A percentile compares a stretch with the other conserved stretches of the same genome.
These are phyloP conservation scores for Cucumis melo DNA, from an alignment of 306 rosid species.

Conservation along the genomic window DNA sequence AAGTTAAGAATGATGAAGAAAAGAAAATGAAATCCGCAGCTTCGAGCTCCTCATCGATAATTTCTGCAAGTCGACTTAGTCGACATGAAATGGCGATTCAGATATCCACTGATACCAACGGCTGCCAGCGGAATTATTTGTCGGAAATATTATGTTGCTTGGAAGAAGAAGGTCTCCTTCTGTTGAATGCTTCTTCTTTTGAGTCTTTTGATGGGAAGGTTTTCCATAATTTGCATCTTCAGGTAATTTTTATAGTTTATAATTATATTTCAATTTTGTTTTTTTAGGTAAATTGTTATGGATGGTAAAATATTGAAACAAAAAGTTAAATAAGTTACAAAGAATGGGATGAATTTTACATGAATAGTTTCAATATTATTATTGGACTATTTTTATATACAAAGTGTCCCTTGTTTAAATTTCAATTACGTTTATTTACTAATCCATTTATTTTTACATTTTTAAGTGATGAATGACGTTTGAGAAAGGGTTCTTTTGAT, in stretches of 20 bases:
- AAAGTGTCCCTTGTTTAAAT: not conserved
- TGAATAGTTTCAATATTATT: too few relatives aligned
- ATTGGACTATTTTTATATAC: too few relatives aligned
- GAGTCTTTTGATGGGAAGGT: constrained; percentile 36
- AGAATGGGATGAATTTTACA: too few relatives aligned
- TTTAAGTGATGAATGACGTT: too few relatives aligned
- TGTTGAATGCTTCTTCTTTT: constrained; percentile 50
- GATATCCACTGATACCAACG: constrained; percentile 19
- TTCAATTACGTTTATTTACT: not conserved
- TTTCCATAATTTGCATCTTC: constrained; percentile 41
- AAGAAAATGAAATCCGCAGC: not conserved
- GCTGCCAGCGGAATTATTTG: constrained; percentile 12
- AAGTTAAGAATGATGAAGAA: not conserved
- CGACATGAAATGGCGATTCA: constrained; percentile 40
- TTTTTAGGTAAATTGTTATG: too few relatives aligned
- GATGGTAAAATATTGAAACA: too few relatives aligned
- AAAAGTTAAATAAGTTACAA: too few relatives aligned
- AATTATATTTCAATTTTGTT: not conserved
- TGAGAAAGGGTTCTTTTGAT: not conserved
- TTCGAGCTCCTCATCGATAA: constrained; percentile 15
- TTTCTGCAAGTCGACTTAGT: constrained; percentile 34
- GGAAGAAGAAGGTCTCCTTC: constrained; percentile 31
- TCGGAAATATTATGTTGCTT: constrained; percentile 31
- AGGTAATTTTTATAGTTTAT: constrained; percentile 11
- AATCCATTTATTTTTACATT: too few relatives aligned